phyloP scores from a whole-genome alignment of 225 moss, liverwort and hornwort genomes.

The Pseudoscleropodium purum region DNA sequence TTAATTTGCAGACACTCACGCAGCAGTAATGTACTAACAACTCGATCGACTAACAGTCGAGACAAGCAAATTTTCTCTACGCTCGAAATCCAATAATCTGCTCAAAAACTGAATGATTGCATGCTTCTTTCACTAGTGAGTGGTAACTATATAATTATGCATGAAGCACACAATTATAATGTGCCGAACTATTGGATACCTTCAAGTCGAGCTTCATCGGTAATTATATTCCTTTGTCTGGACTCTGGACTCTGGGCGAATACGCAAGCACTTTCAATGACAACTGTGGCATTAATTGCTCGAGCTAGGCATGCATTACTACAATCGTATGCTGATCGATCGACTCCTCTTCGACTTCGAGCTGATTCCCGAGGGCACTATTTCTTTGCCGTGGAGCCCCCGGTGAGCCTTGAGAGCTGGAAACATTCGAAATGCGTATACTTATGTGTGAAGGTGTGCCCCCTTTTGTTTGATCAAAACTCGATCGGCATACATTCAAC shows the following conservation, averaged over 20 bases:
- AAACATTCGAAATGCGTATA: not conserved
- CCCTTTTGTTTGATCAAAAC: not conserved
- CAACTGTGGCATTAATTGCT: not conserved
- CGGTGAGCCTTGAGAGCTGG: not conserved
- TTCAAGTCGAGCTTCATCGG: too few species aligned
- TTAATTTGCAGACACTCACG: not conserved
- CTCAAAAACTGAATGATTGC: not conserved
- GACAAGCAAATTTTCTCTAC: not conserved
- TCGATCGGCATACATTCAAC: too few species aligned
- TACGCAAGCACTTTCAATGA: not conserved
- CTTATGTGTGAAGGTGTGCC: too few species aligned
- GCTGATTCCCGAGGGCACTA: too few species aligned
- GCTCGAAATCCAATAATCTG: not conserved
- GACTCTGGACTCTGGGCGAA: too few species aligned
- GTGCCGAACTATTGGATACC: too few species aligned
- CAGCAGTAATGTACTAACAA: not conserved
- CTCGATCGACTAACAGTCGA: not conserved
- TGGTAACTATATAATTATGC: too few species aligned
- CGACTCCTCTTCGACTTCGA: not conserved
- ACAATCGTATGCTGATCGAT: not conserved
- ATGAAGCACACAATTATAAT: too few species aligned
- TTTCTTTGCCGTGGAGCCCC: not conserved
- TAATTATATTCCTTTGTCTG: too few species aligned
- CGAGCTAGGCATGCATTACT: too few species aligned
- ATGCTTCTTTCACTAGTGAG: too few species aligned